A percentile compares a stretch with the other conserved stretches of the same genome.
phyloP scores from a whole-genome alignment of 164 flowering plant species.

The Sedum album region DNA sequence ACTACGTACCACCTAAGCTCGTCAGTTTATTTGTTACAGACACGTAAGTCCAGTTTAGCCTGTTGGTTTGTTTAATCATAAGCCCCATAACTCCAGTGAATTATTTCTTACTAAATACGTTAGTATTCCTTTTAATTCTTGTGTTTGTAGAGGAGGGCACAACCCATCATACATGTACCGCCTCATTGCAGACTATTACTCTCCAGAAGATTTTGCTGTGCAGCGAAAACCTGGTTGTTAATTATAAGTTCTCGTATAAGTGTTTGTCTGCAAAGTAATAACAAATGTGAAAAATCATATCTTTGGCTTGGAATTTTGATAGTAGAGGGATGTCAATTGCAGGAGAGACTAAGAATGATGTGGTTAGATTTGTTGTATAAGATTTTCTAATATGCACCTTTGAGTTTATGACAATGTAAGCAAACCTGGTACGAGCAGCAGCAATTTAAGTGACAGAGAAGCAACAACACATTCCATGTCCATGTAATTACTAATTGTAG shows the following conservation, averaged over 20 bases:
- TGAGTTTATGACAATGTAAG: too few species aligned
- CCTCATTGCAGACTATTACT: conserved; percentile 93
- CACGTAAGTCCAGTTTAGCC: conserved; percentile 53
- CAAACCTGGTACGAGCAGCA: too few species aligned
- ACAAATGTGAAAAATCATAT: neutral
- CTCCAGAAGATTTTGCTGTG: conserved; percentile 78
- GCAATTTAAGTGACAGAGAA: too few species aligned
- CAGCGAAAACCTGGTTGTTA: conserved; percentile 35
- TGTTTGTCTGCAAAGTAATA: neutral
- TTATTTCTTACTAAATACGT: neutral
- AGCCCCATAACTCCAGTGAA: neutral
- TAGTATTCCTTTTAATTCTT: neutral
- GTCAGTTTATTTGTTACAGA: conserved; percentile 95
- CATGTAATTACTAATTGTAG: too few species aligned
- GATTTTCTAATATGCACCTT: too few species aligned
- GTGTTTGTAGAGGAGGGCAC: conserved; percentile 81
- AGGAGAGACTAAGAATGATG: neutral
- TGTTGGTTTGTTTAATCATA: neutral
- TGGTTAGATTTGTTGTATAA: too few species aligned
- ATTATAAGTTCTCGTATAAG: conserved; percentile 10
- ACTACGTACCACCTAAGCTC: conserved; percentile 95
- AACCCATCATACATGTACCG: conserved; percentile 94
- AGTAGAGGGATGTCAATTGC: neutral
- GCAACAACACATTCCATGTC: too few species aligned
- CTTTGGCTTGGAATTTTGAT: neutral